phyloP scores from a whole-genome alignment of 208 protist species.

The Balamuthia mandrillaris region DNA sequence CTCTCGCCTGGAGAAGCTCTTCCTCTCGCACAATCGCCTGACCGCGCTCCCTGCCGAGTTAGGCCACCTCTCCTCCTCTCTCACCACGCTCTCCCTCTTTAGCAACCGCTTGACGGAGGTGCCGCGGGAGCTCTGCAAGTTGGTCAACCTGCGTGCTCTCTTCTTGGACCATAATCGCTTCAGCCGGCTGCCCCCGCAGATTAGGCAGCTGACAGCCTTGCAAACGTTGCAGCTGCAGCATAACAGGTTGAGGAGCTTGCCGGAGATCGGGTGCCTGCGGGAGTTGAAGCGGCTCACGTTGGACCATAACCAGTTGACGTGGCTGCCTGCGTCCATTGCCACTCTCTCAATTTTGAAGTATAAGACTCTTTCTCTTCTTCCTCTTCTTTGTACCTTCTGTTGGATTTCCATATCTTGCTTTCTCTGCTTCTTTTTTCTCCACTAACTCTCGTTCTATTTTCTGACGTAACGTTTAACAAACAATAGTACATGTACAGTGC shows the following conservation, averaged over 20 bases:
- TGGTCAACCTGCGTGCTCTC: background rate
- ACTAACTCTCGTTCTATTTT: too few relatives aligned
- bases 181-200: background rate
- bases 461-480: too few relatives aligned
- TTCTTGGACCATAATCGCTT: slow-evolving; percentile 19
- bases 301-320: background rate
- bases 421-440: too few relatives aligned
- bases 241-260: slow-evolving; percentile 1
- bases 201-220: background rate
- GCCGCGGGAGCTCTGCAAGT: background rate
- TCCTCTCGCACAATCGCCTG: slow-evolving; percentile 23
- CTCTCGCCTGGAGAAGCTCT: slow-evolving; percentile 11
- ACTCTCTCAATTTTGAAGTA: too few relatives aligned
- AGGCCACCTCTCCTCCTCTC: background rate
- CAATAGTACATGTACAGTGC: too few relatives aligned
- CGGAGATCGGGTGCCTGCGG: background rate
- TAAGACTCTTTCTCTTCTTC: too few relatives aligned
- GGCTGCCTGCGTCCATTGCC: background rate
- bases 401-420: too few relatives aligned
- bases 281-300: background rate
- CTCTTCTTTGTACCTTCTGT: too few relatives aligned
- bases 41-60: background rate
- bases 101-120: slow-evolving; percentile 8
- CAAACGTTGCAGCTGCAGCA: background rate
- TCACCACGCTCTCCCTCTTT: background rate